Evolutionary conservation across 805 yeast genomes (phyloP).

Genomic region (Starmerella sp.): DNA sequence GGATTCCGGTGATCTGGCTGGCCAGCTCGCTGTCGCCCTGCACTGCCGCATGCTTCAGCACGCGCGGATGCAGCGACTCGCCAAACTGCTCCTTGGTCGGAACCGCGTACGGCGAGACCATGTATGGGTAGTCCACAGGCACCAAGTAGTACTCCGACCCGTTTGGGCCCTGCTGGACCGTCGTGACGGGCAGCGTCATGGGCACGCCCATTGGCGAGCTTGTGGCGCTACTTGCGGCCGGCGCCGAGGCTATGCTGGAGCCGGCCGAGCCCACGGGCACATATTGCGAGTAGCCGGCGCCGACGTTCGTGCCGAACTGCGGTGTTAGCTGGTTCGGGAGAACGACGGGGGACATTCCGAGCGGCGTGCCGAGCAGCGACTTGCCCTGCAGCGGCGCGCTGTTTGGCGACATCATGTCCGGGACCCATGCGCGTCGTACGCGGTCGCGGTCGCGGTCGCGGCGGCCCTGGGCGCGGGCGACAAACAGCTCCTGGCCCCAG

Average conservation of each 20-base stretch:
- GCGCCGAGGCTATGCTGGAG: neutral
- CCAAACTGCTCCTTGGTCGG: constrained; percentile 38
- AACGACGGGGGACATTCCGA: neutral
- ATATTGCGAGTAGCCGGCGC: neutral
- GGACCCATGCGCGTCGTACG: neutral
- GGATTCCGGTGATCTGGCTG: constrained; percentile 91
- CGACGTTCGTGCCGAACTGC: neutral
- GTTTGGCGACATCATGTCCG: neutral
- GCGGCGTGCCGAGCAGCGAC: neutral
- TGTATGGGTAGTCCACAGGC: neutral
- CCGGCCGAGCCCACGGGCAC: neutral
- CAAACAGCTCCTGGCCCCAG: constrained; percentile 43
- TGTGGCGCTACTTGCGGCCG: neutral
- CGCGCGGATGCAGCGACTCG: constrained; percentile 83
- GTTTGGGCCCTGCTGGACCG: neutral
- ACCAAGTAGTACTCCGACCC: constrained; percentile 1
- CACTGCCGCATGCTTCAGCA: constrained; percentile 66
- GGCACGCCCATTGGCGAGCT: neutral
- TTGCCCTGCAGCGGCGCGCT: neutral
- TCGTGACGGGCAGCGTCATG: neutral
- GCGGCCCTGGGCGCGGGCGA: constrained; percentile 61
- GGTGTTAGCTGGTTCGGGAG: neutral
- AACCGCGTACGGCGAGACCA: neutral
- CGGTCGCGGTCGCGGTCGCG: constrained; percentile 1
- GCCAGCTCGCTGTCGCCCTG: constrained; percentile 72